Percentiles rank a stretch among this genome's conserved stretches.
Evolutionary conservation across 2,329 filamentous ascomycete genomes (phyloP).

Genomic region (Oidium heveae): DNA sequence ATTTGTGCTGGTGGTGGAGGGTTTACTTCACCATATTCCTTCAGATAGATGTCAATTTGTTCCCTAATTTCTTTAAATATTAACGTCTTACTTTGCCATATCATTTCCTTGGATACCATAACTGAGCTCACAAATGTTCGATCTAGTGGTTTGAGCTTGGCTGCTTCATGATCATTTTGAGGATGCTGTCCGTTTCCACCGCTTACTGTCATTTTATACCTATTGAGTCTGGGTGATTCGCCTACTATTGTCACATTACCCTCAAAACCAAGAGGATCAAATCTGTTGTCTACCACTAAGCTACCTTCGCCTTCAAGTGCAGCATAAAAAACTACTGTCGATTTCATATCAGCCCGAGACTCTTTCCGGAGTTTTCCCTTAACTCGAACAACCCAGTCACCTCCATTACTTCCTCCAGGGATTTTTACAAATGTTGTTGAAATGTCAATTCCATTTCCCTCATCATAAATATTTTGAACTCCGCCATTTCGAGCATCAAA

Average conservation of each 20-base stretch:
- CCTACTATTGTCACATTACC: conserved; percentile 46
- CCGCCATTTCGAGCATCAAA: conserved; percentile 79
- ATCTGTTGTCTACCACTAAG: conserved; percentile 31
- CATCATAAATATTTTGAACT: conserved; percentile 73
- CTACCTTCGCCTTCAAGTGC: conserved; percentile 51
- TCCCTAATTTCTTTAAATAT: conserved; percentile 37
- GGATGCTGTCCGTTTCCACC: conserved; percentile 38
- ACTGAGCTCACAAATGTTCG: conserved; percentile 51
- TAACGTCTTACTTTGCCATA: conserved; percentile 67
- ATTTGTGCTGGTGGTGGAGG: conserved; percentile 64
- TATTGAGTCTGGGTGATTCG: conserved; percentile 43
- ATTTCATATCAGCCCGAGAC: conserved; percentile 35
- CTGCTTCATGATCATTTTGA: conserved; percentile 37
- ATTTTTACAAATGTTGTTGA: conserved; percentile 88
- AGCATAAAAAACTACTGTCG: conserved; percentile 59
- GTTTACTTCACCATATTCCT: conserved; percentile 34
- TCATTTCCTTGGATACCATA: conserved; percentile 34
- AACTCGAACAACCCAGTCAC: conserved; percentile 77
- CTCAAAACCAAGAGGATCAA: conserved; percentile 27
- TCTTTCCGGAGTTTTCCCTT: conserved; percentile 55
- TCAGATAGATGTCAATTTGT: conserved; percentile 32
- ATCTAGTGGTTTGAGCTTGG: conserved; percentile 44
- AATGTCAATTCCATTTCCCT: conserved; percentile 66
- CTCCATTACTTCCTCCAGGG: conserved; percentile 60
- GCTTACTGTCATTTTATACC: conserved; percentile 58